These are phyloP conservation scores for Crinitomyces ghanaensis DNA, from an alignment of 805 yeast species.

Conservation along the genomic window DNA sequence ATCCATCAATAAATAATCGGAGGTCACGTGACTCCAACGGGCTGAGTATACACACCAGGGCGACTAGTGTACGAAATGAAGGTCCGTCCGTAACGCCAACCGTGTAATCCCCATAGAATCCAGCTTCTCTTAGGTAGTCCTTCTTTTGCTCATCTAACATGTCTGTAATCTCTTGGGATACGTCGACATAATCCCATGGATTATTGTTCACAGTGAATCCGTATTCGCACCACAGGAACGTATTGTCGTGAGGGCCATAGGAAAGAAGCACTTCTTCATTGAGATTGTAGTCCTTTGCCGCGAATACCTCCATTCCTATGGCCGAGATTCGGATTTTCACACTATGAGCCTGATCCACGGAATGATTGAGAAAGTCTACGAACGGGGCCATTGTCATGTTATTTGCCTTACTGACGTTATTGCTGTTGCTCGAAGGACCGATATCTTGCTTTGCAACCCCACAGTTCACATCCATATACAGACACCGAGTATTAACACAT, in stretches of 20 bases:
- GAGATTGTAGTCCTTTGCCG: conserved; percentile 26
- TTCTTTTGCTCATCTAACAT: conserved; percentile 30
- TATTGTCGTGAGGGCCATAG: conserved; percentile 86
- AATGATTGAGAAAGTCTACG: conserved; percentile 80
- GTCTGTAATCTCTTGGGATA: conserved; percentile 35
- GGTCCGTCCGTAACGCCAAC: conserved; percentile 35
- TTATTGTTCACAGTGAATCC: conserved; percentile 60
- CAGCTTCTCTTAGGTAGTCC: conserved; percentile 37
- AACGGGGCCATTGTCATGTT: conserved; percentile 86
- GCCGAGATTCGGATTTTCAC: conserved; percentile 28
- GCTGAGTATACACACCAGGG: conserved; percentile 36
- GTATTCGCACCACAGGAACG: conserved; percentile 71
- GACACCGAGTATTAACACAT: conserved; percentile 83
- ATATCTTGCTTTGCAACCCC: conserved; percentile 33
- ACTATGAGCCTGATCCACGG: conserved; percentile 22
- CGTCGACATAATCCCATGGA: conserved; percentile 60
- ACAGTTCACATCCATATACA: conserved; percentile 49
- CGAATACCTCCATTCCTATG: conserved; percentile 43
- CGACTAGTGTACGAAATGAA: conserved; percentile 69
- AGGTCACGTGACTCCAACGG: conserved; percentile 2
- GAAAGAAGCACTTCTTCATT: conserved; percentile 57
- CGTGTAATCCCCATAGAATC: conserved; percentile 69
- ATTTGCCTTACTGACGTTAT: too few relatives aligned
- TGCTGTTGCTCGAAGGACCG: neutral
- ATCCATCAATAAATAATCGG: conserved; percentile 7